Evolutionary conservation across 768 basidiomycete species (phyloP), one percentile per base, ranked within the genome.

Genomic region (Holtermannia corniformis): DNA sequence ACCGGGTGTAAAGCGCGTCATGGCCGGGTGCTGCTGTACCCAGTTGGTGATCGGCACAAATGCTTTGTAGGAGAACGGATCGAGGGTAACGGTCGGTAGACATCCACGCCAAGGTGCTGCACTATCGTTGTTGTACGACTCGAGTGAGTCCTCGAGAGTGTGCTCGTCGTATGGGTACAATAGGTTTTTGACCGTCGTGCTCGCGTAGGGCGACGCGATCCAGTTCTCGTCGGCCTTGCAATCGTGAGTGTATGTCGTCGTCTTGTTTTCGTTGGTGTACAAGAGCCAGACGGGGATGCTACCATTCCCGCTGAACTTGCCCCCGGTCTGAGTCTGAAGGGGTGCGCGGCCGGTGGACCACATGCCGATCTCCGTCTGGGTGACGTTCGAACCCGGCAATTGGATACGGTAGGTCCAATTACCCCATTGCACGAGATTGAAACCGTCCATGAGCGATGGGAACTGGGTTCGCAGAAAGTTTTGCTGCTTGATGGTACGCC

Each of bases 141-240:
- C 78, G 4, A 75, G 71, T 1, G 90, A 91, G 45, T 82, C 77
- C 48, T 78, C 63, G 37, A 93, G 81, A 0, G 75, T 78, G 67
- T 87, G 82, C n/a, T 66, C 77, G 64, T 95, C 91, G 71, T 82
- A 93, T 5, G 91, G 91, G 32, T 81, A 78, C 53, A 95, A 78
- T 25, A 93, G 72, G 68, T 93, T 95, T 55, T 75, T 78, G 16
- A 95, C 80, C 2, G 61, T 67, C 7, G 74, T 78, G 4, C 80
- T 79, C 43, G 70, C 59, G 72, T 78, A 92, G 0, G 91, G 90
- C 0, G 88, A 79, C 0, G 84, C 83, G 50, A 93, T 89, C 87
- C 87, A 89, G 32, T 7, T 7, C 1, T 65, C 19, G 11, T 73
- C 54, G 13, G 68, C 22, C 10, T 32, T 72, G 72, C 91, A 95